phyloP scores from a whole-genome alignment of 2,329 filamentous ascomycete species.

The Cladosporium sp. region DNA sequence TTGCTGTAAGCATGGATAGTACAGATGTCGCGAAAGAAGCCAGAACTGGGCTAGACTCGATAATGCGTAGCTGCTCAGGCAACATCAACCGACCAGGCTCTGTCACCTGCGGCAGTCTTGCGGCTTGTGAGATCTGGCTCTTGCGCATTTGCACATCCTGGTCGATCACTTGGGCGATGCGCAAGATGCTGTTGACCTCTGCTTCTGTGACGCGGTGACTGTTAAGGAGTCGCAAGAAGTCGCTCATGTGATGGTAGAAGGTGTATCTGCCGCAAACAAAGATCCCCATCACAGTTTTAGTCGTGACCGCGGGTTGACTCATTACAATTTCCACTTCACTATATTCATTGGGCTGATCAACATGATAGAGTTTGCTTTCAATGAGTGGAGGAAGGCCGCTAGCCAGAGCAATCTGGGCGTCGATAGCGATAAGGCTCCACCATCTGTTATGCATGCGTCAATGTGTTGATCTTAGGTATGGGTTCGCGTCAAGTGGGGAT shows the following conservation, averaged over 20 bases:
- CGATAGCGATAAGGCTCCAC: slow-evolving; percentile 49
- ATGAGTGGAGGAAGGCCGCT: slow-evolving; percentile 45
- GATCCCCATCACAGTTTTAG: slow-evolving; percentile 20
- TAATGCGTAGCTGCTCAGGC: slow-evolving; percentile 9
- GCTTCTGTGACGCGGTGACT: slow-evolving; percentile 17
- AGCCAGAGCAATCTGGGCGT: slow-evolving; percentile 47
- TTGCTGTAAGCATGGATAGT: slow-evolving; percentile 21
- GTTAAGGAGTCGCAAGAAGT: slow-evolving; percentile 21
- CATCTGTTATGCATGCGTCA: slow-evolving; percentile 22
- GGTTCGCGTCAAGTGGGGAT: too few species aligned
- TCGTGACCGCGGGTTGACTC: neutral
- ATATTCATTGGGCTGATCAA: slow-evolving; percentile 40
- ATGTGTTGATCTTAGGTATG: too few species aligned
- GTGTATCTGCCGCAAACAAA: slow-evolving; percentile 21
- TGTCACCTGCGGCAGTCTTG: slow-evolving; percentile 12
- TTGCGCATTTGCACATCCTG: slow-evolving; percentile 17
- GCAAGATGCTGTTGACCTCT: slow-evolving; percentile 18
- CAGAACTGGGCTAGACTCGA: slow-evolving; percentile 19
- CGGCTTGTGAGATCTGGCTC: slow-evolving; percentile 17
- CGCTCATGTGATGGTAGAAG: slow-evolving; percentile 20
- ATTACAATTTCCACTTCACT: too few species aligned
- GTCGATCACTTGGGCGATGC: slow-evolving; percentile 18
- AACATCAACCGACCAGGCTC: neutral
- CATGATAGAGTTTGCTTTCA: slow-evolving; percentile 45
- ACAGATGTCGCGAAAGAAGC: slow-evolving; percentile 20